A percentile compares a stretch with the other conserved stretches of the same genome.
These are phyloP conservation scores for Agaricus blazei DNA, from an alignment of 768 basidiomycete species.

Conservation along the genomic window DNA sequence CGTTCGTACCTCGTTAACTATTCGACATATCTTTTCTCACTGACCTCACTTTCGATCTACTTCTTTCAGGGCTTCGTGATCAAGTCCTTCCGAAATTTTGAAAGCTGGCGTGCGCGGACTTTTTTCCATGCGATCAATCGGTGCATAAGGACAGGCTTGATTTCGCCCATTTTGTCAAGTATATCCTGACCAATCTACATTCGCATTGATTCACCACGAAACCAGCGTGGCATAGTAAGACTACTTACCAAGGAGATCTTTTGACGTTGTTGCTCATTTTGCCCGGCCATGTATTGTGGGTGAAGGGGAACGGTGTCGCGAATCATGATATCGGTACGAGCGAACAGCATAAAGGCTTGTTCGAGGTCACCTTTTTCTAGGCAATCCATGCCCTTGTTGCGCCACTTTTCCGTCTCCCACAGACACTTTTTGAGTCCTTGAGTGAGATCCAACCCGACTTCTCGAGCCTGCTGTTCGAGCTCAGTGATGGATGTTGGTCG, in stretches of 20 bases:
- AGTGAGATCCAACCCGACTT: slow-evolving; percentile 50
- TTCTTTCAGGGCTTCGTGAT: slow-evolving; percentile 21
- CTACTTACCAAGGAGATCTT: slow-evolving; percentile 58
- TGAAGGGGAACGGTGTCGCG: slow-evolving; percentile 74
- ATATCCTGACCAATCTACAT: slow-evolving; percentile 72
- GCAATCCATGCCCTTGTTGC: slow-evolving; percentile 47
- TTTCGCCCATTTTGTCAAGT: slow-evolving; percentile 54
- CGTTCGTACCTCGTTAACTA: no score
- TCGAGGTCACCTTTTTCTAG: slow-evolving; percentile 54
- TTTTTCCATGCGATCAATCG: slow-evolving; percentile 58
- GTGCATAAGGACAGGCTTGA: slow-evolving; percentile 61
- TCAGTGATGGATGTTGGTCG: slow-evolving; percentile 60
- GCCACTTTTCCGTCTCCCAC: slow-evolving; percentile 56
- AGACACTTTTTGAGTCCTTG: slow-evolving; percentile 64
- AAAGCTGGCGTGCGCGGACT: slow-evolving; percentile 32
- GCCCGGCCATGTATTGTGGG: slow-evolving; percentile 51
- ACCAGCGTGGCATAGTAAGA: not conserved
- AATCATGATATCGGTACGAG: slow-evolving; percentile 71
- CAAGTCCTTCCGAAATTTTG: slow-evolving; percentile 18
- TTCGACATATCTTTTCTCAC: no score
- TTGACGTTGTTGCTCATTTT: slow-evolving; percentile 54
- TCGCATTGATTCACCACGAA: slow-evolving; percentile 1
- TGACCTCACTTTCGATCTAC: slow-evolving; percentile 17
- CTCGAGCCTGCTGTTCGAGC: slow-evolving; percentile 56
- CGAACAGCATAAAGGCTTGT: slow-evolving; percentile 66